Percentiles rank a stretch among this genome's conserved stretches.
Evolutionary conservation across 225 moss, liverwort and hornwort genomes (phyloP).

Genomic region (Pleurozium schreberi): DNA sequence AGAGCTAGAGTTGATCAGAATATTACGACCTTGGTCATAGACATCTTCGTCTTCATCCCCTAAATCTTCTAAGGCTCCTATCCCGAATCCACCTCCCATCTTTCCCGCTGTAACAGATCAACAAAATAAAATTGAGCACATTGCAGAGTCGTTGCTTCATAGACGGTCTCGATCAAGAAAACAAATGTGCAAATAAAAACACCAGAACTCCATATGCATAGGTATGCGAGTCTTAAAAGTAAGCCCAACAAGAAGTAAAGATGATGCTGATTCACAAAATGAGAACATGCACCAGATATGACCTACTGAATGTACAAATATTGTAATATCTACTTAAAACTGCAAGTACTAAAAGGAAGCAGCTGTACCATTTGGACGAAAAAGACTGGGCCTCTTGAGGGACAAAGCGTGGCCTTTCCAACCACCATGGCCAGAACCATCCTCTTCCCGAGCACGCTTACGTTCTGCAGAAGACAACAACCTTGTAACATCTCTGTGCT

Average conservation of each 20-base stretch:
- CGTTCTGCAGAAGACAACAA: constrained; percentile 28
- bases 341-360: background rate
- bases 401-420: constrained; percentile 45
- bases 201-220: background rate
- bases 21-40: constrained; percentile 53
- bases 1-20: background rate
- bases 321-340: background rate
- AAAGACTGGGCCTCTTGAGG: constrained; percentile 53
- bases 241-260: background rate
- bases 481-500: background rate
- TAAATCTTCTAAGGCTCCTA: constrained; percentile 55
- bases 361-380: constrained; percentile 48
- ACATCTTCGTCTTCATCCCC: constrained; percentile 72
- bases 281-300: background rate
- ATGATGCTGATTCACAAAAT: background rate
- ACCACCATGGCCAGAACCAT: constrained; percentile 36
- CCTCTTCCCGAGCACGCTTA: constrained; percentile 45
- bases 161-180: background rate
- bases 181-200: background rate
- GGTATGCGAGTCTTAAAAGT: background rate
- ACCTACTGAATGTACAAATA: background rate
- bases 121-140: background rate
- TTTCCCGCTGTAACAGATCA: constrained; percentile 44
- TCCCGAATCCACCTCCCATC: constrained; percentile 66
- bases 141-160: background rate